A percentile compares a stretch with the other conserved stretches of the same genome.
phyloP scores from a whole-genome alignment of 177 flowering plant genomes.

The Vitis hybrid region DNA sequence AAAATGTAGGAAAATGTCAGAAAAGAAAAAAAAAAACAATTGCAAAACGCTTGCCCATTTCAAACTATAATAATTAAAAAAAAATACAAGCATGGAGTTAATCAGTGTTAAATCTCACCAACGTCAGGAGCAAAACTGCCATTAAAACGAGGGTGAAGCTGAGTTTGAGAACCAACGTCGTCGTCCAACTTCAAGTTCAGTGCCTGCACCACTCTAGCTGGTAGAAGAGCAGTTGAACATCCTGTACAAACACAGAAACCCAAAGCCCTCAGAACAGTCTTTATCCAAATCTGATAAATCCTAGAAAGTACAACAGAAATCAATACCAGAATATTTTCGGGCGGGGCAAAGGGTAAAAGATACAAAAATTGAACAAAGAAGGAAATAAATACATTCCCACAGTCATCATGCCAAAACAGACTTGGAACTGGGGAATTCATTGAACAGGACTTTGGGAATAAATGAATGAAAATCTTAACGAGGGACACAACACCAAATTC shows the following conservation, averaged over 20 bases:
- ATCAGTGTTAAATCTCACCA: slow-evolving; percentile 20
- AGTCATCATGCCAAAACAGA: too few species aligned
- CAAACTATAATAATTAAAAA: background rate
- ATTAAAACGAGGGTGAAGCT: slow-evolving; percentile 15
- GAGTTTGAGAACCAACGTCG: slow-evolving; percentile 33
- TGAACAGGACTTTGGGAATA: background rate
- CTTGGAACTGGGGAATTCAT: too few species aligned
- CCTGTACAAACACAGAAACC: slow-evolving; percentile 21
- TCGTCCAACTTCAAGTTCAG: slow-evolving; percentile 58
- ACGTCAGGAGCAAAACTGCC: slow-evolving; percentile 10
- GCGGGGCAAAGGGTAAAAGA: background rate
- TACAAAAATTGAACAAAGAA: background rate
- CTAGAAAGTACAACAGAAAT: background rate
- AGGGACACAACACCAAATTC: background rate
- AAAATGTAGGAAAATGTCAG: background rate
- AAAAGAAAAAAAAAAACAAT: background rate
- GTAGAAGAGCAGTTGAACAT: slow-evolving; percentile 64
- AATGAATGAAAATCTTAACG: background rate
- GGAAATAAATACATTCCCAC: background rate
- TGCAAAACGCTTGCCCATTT: too few species aligned
- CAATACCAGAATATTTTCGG: background rate
- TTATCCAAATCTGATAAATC: background rate
- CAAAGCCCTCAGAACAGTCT: too few species aligned
- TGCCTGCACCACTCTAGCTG: slow-evolving; percentile 78
- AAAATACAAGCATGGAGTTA: background rate